Base-by-base conservation (phyloP, 148 eudicot genomes). In the Silene latifolia region DNA sequence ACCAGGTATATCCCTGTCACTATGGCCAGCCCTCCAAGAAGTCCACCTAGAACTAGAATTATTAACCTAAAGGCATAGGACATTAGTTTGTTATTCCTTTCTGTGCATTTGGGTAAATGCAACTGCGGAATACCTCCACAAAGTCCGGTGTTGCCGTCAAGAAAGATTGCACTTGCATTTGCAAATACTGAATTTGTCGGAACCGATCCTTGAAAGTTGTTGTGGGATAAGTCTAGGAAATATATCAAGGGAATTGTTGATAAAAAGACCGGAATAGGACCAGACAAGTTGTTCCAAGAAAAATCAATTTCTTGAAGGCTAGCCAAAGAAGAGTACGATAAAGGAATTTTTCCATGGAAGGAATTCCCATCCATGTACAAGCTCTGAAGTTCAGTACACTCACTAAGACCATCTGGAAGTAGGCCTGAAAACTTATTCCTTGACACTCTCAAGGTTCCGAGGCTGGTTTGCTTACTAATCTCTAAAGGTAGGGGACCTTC, bases 201-300 rank as follows among this genome's bases (percentile, higher is more conserved):
- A 4, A 68, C 72, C 57, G 27, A 20, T 12, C 72, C 72, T 27
- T 68, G 29, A 13, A 68, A 68, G 53, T 68, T 12, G 57, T 68
- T 68, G 57, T 46, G 21, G 15, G 72, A 68, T 68, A 68, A 68
- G 57, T 68, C 29, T 5, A 68, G 29, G 57, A 78, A 39, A 63
- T 64, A 51, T 54, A 56, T n/a, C 9, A 80, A 60, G 47, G 58
- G 29, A 59, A 84, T 69, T 27, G 47, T 59, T 12, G 71, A 81
- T 11, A 86, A 64, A 62, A 51, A 82, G 25, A 15, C 61, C 17
- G 89, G 89, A 51, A 84, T 84, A 15, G 64, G 24, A 2, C 89
- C 86, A 0, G 86, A 82, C 18, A 86, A 71, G 8, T 84, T 79
- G 63, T 88, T 88, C 13, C 10, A 72, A 8, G 89, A 88, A 62